These are phyloP conservation scores for Fonsecaea erecta DNA, from an alignment of 2,329 filamentous ascomycete species.

Conservation along the genomic window DNA sequence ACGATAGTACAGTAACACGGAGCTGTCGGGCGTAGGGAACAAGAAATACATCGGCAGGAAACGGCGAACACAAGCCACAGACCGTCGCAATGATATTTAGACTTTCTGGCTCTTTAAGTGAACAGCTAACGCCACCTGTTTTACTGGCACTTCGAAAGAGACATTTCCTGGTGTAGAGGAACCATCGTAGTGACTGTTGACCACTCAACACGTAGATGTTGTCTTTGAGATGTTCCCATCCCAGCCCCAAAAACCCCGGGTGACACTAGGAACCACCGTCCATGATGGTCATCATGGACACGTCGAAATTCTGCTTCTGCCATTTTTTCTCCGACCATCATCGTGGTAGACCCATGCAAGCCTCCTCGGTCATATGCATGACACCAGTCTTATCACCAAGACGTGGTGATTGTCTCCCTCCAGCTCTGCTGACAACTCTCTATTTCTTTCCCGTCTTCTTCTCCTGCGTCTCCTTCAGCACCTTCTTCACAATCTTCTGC, in stretches of 20 bases:
- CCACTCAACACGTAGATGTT: background rate
- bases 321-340: background rate
- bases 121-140: background rate
- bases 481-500: conserved; percentile 99
- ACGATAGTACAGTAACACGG: background rate
- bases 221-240: background rate
- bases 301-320: background rate
- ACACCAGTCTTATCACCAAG: background rate
- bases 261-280: background rate
- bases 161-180: background rate
- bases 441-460: conserved; percentile 68
- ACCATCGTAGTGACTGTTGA: background rate
- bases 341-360: background rate
- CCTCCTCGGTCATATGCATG: background rate
- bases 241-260: background rate
- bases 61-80: background rate
- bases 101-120: background rate
- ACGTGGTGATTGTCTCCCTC: background rate
- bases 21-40: background rate
- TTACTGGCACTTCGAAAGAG: background rate
- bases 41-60: background rate
- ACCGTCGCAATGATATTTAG: background rate
- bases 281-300: background rate
- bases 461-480: conserved; percentile 96
- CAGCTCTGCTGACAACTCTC: background rate